Evolutionary conservation across 768 basidiomycete species (phyloP), one percentile per base, ranked within the genome.

Genomic region (Mycena leptocephala): DNA sequence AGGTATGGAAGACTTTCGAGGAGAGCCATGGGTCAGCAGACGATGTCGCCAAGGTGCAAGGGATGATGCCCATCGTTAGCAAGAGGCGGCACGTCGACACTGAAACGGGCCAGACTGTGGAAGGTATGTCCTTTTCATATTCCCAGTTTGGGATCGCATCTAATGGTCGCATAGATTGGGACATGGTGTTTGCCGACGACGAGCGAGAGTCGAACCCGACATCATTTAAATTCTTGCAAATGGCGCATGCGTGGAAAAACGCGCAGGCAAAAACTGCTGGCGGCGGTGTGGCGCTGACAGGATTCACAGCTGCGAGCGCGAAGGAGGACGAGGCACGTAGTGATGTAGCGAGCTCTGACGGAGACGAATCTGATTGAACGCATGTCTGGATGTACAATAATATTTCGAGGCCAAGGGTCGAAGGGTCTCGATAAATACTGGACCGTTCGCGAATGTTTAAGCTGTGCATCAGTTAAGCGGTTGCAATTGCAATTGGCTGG

Each of bases 1-100:
- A 98, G 81, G 95, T 96, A 1, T 99, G 98, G 98, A 98, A 98
- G 87, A 89, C 93, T 1, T 98, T 97, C 82, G 98, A 99, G 85
- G 90, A 95, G 81, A 89, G 90, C 48, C 87, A 96, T 74, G 98
- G 98, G 22, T 89, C 92, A 1, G 84, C 90, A 13, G 92, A 92
- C 9, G 93, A 96, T 71, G 90, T 95, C 33, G 89, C 91, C 56
- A 95, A 95, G 87, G 97, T 99, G 24, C 91, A 97, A 80, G 92
- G 88, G 62, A 95, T 97, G 96, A 95, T 97, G 94, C 98, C 98
- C 2, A 93, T 96, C 63, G 95, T 96, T 68, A 94, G 92, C 84
- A 96, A 95, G 87, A 91, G 93, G 79, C 92, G 96, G 76, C 90
- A 94, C 70, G 94, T 96, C 78, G 96, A 97, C 81, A 91, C 91